phyloP scores from a whole-genome alignment of 2,329 filamentous ascomycete genomes.

The Aquanectria penicillioides region DNA sequence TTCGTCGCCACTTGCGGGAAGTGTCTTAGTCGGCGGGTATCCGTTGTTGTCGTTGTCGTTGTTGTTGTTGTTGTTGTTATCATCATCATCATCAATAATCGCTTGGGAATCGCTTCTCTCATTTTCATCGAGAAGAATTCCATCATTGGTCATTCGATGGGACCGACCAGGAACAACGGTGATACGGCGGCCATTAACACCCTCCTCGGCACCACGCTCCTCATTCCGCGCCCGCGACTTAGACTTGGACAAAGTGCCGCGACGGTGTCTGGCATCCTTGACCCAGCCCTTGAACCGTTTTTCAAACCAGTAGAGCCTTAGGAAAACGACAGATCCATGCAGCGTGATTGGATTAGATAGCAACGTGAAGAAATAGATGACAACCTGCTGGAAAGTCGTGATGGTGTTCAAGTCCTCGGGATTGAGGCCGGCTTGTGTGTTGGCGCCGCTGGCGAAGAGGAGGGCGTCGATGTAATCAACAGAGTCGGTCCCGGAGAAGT shows the following conservation, averaged over 20 bases:
- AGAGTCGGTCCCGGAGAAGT: constrained; percentile 63
- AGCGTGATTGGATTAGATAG: constrained; percentile 86
- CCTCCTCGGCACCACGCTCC: constrained; percentile 63
- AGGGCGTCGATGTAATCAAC: constrained; percentile 87
- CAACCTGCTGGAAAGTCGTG: constrained; percentile 77
- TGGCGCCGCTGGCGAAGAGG: constrained; percentile 85
- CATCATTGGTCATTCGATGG: constrained; percentile 70
- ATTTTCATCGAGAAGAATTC: constrained; percentile 57
- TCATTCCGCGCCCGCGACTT: constrained; percentile 61
- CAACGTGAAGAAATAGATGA: constrained; percentile 77
- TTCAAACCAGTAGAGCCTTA: constrained; percentile 98
- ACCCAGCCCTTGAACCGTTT: constrained; percentile 91
- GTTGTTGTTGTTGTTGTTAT: too few relatives aligned
- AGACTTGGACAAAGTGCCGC: constrained; percentile 72
- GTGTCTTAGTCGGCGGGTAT: constrained; percentile 37
- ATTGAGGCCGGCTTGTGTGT: constrained; percentile 94
- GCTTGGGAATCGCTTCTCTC: constrained; percentile 38
- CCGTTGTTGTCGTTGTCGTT: too few relatives aligned
- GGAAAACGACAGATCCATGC: constrained; percentile 86
- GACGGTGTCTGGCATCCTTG: constrained; percentile 73
- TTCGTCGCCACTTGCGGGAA: constrained; percentile 48
- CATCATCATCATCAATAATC: constrained; percentile 43
- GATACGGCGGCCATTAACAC: constrained; percentile 74
- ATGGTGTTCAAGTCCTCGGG: constrained; percentile 75
- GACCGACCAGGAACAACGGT: constrained; percentile 70